Evolutionary conservation across 2,329 filamentous ascomycete species (phyloP).

Genomic region (Aspergillus carbonarius): DNA sequence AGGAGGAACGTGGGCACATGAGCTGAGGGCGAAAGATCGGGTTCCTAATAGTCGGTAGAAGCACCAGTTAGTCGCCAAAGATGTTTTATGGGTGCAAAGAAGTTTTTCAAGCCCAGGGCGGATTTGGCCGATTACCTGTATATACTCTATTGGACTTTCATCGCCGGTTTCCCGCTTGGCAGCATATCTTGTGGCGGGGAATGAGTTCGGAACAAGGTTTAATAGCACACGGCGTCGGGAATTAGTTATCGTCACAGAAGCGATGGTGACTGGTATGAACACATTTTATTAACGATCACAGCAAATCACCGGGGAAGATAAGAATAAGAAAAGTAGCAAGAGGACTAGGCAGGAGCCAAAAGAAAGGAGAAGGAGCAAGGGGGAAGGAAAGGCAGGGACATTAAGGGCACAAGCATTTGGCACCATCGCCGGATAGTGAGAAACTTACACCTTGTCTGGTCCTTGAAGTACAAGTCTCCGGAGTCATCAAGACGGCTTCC

Average conservation of each 20-base stretch:
- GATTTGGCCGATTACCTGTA: constrained; percentile 65
- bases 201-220: constrained; percentile 79
- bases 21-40: constrained; percentile 58
- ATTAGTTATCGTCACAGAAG: constrained; percentile 78
- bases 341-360: background rate
- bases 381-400: background rate
- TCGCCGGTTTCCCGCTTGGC: constrained; percentile 73
- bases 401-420: background rate
- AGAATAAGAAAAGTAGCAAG: background rate
- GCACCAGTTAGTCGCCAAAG: constrained; percentile 16
- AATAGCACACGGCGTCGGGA: constrained; percentile 74
- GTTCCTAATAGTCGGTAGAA: constrained; percentile 60
- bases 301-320: background rate
- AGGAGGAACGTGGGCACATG: constrained; percentile 71
- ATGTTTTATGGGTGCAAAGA: background rate
- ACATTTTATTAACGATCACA: background rate
- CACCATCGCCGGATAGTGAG: constrained; percentile 6
- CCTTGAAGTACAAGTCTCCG: constrained; percentile 78
- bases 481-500: constrained; percentile 80
- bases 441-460: constrained; percentile 79
- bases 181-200: constrained; percentile 75
- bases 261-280: constrained; percentile 70
- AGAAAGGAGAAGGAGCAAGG: background rate
- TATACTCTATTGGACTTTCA: constrained; percentile 76
- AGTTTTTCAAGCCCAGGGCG: background rate